Base-by-base conservation (phyloP, 2,329 filamentous ascomycete genomes). In the Fusarium verrucosum region DNA sequence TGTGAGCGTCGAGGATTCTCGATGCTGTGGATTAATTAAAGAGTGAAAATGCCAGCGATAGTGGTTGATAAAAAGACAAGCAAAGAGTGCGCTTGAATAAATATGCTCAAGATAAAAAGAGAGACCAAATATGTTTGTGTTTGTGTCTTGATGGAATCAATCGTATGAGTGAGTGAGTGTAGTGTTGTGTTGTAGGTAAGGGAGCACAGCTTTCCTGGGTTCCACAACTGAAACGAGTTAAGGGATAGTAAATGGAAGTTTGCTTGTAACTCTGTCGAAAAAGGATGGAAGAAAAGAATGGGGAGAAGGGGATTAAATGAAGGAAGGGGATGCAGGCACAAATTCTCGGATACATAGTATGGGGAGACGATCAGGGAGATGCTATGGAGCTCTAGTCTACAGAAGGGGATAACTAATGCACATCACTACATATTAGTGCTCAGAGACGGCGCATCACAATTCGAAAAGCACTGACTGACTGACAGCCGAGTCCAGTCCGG, bases 181-280 rank as follows among this genome's bases (percentile, higher is more conserved):
- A 25, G 22, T 47, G n/a, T 38, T 26, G 45, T 25, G 22, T 53
- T 57, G 41, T 38, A 50, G 43, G 57, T 38, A 52, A 67, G 67
- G 69, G 61, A 71, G 69, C 69, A 60, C 69, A 71, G 69, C 69
- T 71, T 61, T 63, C 62, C 65, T 62, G 38, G 41, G 69, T 70
- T 62, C 46, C 55, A 70, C 66, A 66, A 43, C 51, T 54, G 69
- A 71, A 67, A 65, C 52, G 66, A 70, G n/a, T n/a, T n/a, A n/a
- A n/a, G 56, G 41, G 58, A 36, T 54, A 49, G 41, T 47, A 33
- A 38, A 55, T 68, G 61, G n/a, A n/a, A n/a, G n/a, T 51, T 64
- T 71, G 50, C 33, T 64, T 49, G n/a, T n/a, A n/a, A n/a, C n/a
- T 60, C 41, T 20, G 25, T 36, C 43, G 37, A 49, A 49, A 25